These are phyloP conservation scores for Leishmania mexicana DNA, from an alignment of 208 protist species.

Conservation along the genomic window DNA sequence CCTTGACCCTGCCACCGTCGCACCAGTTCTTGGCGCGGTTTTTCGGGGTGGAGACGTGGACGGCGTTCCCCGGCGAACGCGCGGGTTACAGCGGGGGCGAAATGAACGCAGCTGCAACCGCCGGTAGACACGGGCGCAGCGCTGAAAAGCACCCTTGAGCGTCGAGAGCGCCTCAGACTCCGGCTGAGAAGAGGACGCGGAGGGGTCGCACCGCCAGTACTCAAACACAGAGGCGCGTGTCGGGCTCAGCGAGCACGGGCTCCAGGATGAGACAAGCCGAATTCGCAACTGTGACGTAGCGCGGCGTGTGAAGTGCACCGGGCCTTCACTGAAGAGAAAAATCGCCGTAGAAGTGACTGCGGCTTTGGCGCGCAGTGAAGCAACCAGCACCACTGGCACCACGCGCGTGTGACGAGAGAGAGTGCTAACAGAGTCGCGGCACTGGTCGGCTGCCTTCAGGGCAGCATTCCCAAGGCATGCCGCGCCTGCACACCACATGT, in stretches of 20 bases:
- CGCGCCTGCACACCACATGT: slow-evolving; percentile 52
- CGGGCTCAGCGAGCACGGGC: slow-evolving; percentile 28
- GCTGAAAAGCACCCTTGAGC: slow-evolving; percentile 5
- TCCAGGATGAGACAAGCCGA: slow-evolving; percentile 69
- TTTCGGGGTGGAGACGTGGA: background rate
- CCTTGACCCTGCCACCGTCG: background rate
- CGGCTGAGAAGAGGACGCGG: background rate
- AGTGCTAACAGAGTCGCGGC: slow-evolving; percentile 12
- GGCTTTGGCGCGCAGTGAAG: background rate
- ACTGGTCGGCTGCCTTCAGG: background rate
- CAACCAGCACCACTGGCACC: slow-evolving; percentile 29
- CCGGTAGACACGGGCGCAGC: slow-evolving; percentile 14
- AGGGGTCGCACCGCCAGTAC: slow-evolving; percentile 41
- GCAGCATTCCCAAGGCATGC: background rate
- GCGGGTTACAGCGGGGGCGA: background rate
- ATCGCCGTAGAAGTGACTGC: slow-evolving; percentile 1
- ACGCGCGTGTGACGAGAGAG: slow-evolving; percentile 19
- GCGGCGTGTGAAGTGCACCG: slow-evolving; percentile 33
- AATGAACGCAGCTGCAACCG: background rate
- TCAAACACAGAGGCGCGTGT: slow-evolving; percentile 50
- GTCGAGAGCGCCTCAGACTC: background rate
- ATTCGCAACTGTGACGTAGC: slow-evolving; percentile 15
- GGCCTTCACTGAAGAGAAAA: slow-evolving; percentile 32
- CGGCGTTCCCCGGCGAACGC: background rate
- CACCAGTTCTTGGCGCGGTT: background rate